These are phyloP conservation scores for Martensiomyces pterosporus DNA, from an alignment of 192 early-diverging fungal species.

Conservation along the genomic window DNA sequence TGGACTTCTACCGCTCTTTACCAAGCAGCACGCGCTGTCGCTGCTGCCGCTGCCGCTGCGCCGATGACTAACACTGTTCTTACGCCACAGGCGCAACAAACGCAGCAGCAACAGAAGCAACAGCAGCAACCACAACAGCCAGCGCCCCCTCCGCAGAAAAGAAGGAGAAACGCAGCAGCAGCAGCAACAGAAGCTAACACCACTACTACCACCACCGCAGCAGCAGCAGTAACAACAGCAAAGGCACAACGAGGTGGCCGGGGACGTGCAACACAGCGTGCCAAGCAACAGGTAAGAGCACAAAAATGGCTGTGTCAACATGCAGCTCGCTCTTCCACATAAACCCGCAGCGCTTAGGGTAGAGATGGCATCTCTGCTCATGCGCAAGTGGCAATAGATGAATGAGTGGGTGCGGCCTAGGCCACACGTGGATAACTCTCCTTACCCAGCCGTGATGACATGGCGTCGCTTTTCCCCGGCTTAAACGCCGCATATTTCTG, in stretches of 20 bases:
- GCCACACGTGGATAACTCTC: no score
- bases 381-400: no score
- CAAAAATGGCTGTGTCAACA: no score
- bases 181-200: not conserved
- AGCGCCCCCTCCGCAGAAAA: not conserved
- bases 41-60: conserved; percentile 18
- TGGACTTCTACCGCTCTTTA: conserved; percentile 40
- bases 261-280: conserved; percentile 31
- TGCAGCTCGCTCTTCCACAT: no score
- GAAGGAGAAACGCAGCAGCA: not conserved
- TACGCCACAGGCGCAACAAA: not conserved
- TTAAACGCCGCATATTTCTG: no score
- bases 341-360: no score
- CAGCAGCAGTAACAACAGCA: conserved; percentile 12
- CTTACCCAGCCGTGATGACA: no score
- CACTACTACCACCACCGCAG: conserved; percentile 6
- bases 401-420: no score
- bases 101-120: not conserved
- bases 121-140: not conserved
- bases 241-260: conserved; percentile 20
- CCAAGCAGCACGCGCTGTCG: conserved; percentile 44
- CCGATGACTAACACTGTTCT: no score
- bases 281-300: no score
- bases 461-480: no score
- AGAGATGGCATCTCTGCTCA: no score